A percentile compares a stretch with the other conserved stretches of the same genome.
Conservation (phyloP, 208 protist species). For the Lotmaria passim region DNA sequence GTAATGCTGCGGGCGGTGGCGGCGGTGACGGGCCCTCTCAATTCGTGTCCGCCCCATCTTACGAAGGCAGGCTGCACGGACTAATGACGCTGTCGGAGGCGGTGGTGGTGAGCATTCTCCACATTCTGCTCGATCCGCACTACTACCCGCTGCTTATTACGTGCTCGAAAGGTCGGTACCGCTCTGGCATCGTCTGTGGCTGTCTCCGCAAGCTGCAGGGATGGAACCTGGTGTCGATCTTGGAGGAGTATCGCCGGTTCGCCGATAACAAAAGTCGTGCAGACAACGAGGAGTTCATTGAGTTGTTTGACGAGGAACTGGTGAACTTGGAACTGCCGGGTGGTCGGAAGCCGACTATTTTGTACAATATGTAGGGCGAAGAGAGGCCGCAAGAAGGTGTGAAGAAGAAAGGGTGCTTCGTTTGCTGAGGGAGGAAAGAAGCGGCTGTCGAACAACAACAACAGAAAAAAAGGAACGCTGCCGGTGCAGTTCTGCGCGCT, state of each 20-base stretch:
- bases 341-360: conserved; percentile 68
- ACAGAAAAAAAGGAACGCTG: no score
- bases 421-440: no score
- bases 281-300: conserved; percentile 99
- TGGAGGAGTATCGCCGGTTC: conserved; percentile 98
- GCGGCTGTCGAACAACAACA: no score
- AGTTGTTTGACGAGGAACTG: conserved; percentile 98
- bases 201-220: conserved; percentile 98
- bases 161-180: conserved; percentile 96
- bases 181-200: conserved; percentile 97
- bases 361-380: conserved; percentile 45
- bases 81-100: conserved; percentile 88
- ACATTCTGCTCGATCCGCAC: conserved; percentile 93
- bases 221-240: conserved; percentile 98
- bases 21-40: background rate
- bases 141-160: conserved; percentile 97
- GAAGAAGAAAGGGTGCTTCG: background rate
- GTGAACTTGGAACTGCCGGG: conserved; percentile 83
- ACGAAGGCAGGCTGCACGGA: conserved; percentile 32
- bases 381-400: background rate
- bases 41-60: conserved; percentile 20
- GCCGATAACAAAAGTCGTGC: conserved; percentile 93
- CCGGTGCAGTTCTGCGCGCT: no score
- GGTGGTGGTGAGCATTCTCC: conserved; percentile 92
- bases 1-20: background rate